Base-by-base conservation (phyloP, 345 rosid genomes). In the Geranium brycei region DNA sequence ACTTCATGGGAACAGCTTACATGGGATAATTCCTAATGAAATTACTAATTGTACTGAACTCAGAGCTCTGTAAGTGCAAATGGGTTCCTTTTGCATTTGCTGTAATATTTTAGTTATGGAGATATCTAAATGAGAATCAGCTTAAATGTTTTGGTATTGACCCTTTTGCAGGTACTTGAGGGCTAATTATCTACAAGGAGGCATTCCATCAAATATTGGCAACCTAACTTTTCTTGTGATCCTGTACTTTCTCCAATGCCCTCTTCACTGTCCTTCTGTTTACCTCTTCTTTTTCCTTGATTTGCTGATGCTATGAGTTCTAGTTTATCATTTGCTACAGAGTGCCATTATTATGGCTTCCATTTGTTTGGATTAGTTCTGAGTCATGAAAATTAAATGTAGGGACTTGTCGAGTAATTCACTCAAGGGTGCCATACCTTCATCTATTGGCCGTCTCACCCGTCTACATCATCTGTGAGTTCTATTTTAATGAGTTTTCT, bases 371-470 rank as follows among this genome's bases (percentile, higher is more conserved):
- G 41, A 35, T 35, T 7, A 35, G 5, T 71, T 16, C 15, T 64
- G 19, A 64, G 19, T 16, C 41, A 1, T 62, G 41, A 67, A 11
- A 60, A 40, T 63, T 17, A 2, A 58, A 60, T 82, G 75, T 59
- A 92, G 98, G 81, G 98, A 92, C 79, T 73, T 92, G 69, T 92
- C 98, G 40, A 92, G 98, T 85, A 92, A 92, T 81, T 74, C 76
- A 31, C 73, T 92, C 0, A 92, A 82, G 76, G 98, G 96, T 73
- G 79, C 90, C 47, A 92, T 89, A 71, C 96, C 98, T 71, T 82
- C 90, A 58, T 80, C 96, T 17, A 68, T 92, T 64, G 93, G 96
- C 69, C 82, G 85, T 15, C 78, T 91, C 17, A 68, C 80, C 7
- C 88, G 76, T 8, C 65, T 92, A 78, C 90, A 66, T 40, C 80